Base-by-base conservation (phyloP, 2,329 filamentous ascomycete genomes). In the Alternaria metachromatica region DNA sequence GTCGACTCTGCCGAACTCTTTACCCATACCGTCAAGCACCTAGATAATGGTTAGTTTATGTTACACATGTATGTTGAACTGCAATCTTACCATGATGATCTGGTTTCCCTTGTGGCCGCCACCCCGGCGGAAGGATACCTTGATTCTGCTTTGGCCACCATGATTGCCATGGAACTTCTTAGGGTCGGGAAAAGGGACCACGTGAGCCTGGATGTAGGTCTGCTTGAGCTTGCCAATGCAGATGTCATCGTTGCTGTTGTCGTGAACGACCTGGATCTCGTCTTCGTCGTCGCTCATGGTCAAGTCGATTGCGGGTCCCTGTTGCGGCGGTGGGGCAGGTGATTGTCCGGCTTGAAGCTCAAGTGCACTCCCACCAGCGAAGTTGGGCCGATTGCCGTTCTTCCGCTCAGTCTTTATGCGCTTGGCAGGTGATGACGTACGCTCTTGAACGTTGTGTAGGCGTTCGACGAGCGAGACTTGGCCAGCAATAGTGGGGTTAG, bases 201-300 rank as follows among this genome's bases (percentile, higher is more conserved):
- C 82, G 71, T 88, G 86, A 64, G 90, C 91, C 66, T 90, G 88
- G 45, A 96, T 83, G 58, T 83, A 87, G 3, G 89, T 87, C 18
- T 85, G 86, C 58, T 93, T 89, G 20, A 96, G 80, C 80, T 91
- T 91, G 45, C 93, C 93, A 74, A 92, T 94, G 80, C 93, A 96
- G 4, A 96, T 90, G 73, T 93, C 89, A 74, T 92, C 88, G 20
- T 89, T 86, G 50, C 84, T 86, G 28, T 88, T 84, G 60, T 92
- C 86, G 45, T 86, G 84, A 13, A 89, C 78, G 37, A 89, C 82
- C 20, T 86, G 80, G 5, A 88, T 74, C 8, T 91, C 87, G 10
- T 91, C 87, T 25, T 89, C 87, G 46, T 91, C 89, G 48, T 91
- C 90, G 63, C 78, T 78, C 72, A 79, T 76, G 12, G 78, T 80